A percentile compares a stretch with the other conserved stretches of the same genome.
These are phyloP conservation scores for Penicillium riverlandense DNA, from an alignment of 495 filamentous ascomycete species.

Conservation along the genomic window DNA sequence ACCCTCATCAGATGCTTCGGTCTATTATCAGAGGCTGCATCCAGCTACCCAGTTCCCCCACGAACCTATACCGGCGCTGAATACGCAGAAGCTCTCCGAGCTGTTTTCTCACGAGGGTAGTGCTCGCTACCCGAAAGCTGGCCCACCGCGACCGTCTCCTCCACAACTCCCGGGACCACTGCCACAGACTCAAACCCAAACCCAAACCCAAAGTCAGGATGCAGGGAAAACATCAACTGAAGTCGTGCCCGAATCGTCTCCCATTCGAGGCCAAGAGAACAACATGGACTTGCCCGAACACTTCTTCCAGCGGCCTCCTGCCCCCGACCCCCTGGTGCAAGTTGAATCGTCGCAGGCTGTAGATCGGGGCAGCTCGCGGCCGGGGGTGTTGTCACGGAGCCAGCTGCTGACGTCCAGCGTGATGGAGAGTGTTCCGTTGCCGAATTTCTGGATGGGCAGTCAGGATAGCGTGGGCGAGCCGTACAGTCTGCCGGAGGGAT, in stretches of 20 bases:
- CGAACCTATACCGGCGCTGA: conserved; percentile 34
- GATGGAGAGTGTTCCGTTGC: conserved; percentile 41
- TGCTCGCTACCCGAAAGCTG: conserved; percentile 9
- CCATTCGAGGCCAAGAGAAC: conserved; percentile 13
- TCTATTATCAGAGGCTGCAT: conserved; percentile 33
- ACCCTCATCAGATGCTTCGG: conserved; percentile 31
- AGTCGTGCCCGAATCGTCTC: conserved; percentile 38
- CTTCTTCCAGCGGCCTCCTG: conserved; percentile 13
- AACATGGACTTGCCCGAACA: conserved; percentile 1
- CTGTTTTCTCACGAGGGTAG: conserved; percentile 31
- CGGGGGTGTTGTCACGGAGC: conserved; percentile 25
- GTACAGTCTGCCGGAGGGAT: conserved; percentile 24
- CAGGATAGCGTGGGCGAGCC: conserved; percentile 40
- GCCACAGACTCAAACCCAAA: conserved; percentile 18
- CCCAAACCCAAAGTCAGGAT: conserved; percentile 10
- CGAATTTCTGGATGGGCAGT: conserved; percentile 32
- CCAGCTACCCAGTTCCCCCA: conserved; percentile 36
- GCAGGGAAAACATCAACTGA: conserved; percentile 23
- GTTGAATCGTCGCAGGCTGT: conserved; percentile 40
- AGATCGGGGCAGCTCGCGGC: conserved; percentile 17
- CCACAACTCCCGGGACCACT: conserved; percentile 4
- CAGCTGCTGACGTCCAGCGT: conserved; percentile 38
- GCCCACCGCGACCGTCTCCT: neutral
- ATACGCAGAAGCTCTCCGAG: conserved; percentile 36
- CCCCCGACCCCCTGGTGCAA: conserved; percentile 27